Percentiles rank a stretch among this genome's conserved stretches.
phyloP scores from a whole-genome alignment of 2,329 filamentous ascomycete species.

The Pseudogymnoascus sp. region DNA sequence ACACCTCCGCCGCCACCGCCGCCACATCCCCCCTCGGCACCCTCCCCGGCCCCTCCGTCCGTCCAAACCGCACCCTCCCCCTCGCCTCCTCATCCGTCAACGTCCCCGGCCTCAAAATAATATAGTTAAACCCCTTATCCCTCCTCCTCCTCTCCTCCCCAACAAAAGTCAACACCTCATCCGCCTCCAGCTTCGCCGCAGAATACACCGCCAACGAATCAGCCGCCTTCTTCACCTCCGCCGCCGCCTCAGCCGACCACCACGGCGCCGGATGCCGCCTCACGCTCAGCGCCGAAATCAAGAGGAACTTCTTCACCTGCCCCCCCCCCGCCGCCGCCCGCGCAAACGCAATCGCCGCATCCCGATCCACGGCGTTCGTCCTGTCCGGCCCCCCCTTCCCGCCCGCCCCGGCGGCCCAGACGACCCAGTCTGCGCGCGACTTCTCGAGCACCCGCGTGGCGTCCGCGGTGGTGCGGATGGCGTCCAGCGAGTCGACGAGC shows the following conservation, averaged over 20 bases:
- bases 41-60: conserved; percentile 28
- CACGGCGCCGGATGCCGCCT: conserved; percentile 44
- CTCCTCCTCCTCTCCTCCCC: conserved; percentile 30
- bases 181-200: conserved; percentile 51
- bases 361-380: conserved; percentile 51
- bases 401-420: conserved; percentile 59
- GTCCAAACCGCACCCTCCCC: conserved; percentile 34
- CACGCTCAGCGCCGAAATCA: conserved; percentile 53
- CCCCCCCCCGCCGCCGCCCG: conserved; percentile 47
- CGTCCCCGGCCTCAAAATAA: conserved; percentile 45
- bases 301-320: conserved; percentile 51
- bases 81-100: conserved; percentile 41
- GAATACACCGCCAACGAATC: conserved; percentile 45
- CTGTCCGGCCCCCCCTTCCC: conserved; percentile 49
- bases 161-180: conserved; percentile 46
- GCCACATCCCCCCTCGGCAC: conserved; percentile 53
- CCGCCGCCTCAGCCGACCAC: conserved; percentile 45
- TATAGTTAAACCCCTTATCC: conserved; percentile 30
- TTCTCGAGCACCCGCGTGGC: conserved; percentile 54
- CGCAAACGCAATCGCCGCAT: conserved; percentile 56
- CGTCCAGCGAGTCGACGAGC: conserved; percentile 62
- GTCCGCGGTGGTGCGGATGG: conserved; percentile 54
- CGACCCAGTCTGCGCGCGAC: conserved; percentile 55
- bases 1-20: conserved; percentile 44
- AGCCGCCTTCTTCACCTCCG: conserved; percentile 29